Percentiles rank a stretch among this genome's conserved stretches.
These are phyloP conservation scores for Rutstroemia sp. DNA, from an alignment of 2,329 filamentous ascomycete species.

Conservation along the genomic window DNA sequence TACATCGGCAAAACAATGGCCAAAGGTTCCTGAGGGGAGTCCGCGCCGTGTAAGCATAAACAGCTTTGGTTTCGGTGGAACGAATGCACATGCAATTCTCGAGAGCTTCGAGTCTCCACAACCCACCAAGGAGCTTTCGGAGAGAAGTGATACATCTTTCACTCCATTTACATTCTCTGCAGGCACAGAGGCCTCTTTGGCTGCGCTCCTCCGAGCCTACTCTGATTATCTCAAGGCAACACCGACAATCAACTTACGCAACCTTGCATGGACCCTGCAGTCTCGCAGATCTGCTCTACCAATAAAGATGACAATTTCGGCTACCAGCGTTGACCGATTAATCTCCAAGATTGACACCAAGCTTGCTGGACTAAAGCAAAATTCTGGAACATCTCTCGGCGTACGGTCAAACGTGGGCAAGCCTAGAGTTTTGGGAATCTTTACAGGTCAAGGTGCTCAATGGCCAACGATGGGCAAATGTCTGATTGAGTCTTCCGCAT, in stretches of 20 bases:
- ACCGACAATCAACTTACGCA: constrained; percentile 2
- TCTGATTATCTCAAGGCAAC: background rate
- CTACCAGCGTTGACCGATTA: background rate
- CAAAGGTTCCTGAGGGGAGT: constrained; percentile 5
- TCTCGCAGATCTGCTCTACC: background rate
- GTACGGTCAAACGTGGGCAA: background rate
- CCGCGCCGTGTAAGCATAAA: constrained; percentile 2
- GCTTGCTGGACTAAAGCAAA: background rate
- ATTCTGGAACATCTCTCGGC: background rate
- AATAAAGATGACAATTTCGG: background rate
- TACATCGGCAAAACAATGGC: background rate
- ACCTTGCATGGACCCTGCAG: constrained; percentile 11
- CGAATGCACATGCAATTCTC: constrained; percentile 31
- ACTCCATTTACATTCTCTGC: constrained; percentile 12
- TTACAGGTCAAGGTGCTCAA: constrained; percentile 17
- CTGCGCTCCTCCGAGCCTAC: constrained; percentile 4
- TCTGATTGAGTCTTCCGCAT: constrained; percentile 20
- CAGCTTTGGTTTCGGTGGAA: constrained; percentile 18
- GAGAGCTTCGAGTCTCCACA: constrained; percentile 11
- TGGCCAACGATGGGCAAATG: constrained; percentile 13
- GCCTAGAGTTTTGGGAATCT: constrained; percentile 9
- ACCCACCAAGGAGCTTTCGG: background rate
- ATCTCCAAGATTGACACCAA: background rate
- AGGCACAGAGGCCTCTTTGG: constrained; percentile 3
- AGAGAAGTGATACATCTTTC: background rate